Evolutionary conservation across 2,329 filamentous ascomycete genomes (phyloP), one percentile per base, ranked within the genome.

Genomic region (Hypocrella siamensis): DNA sequence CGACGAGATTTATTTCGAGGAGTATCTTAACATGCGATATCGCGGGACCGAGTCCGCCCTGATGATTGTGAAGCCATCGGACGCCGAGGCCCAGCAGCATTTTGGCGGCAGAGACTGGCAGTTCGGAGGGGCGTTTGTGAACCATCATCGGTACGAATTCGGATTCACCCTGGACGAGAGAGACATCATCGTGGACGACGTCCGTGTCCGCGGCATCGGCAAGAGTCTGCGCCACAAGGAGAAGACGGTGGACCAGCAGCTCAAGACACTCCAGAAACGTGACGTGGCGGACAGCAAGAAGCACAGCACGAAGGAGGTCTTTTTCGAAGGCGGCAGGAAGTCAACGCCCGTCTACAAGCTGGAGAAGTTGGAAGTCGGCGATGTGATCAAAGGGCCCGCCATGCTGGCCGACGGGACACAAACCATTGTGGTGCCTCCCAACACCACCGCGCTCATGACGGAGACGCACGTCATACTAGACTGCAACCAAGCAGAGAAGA

Each of bases 11-110:
- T 66, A 75, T 0, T 93, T 88, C 46, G 85, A 93, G 49, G 81
- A 93, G 48, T 94, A 93, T 46, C 70, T 96, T 35, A 93, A 94
- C 49, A 85, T 94, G 77, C 67, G 86, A 35, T 93, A 93, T 46
- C 72, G 83, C 22, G 85, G 85, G 9, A 93, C 85, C 0, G 85
- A 93, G 49, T 92, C 84, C 6, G 82, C 85, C 1, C 65, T 93
- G 26, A 94, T 93, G 85, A 73, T 93, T 30, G 58, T 90, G 40
- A 83, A 79, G 52, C 83, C 85, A 0, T 67, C 55, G 3, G 56
- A 65, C 24, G 67, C 74, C 31, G 75, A 82, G 35, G 64, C 64
- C 0, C 57, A 71, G 36, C 63, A 66, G 25, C 58, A 66, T 11
- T 79, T 69, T 40, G 61, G 53, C 17, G 75, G 72, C 6, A 71